phyloP scores from a whole-genome alignment of 2,329 filamentous ascomycete genomes.

The Grosmannia serpens region DNA sequence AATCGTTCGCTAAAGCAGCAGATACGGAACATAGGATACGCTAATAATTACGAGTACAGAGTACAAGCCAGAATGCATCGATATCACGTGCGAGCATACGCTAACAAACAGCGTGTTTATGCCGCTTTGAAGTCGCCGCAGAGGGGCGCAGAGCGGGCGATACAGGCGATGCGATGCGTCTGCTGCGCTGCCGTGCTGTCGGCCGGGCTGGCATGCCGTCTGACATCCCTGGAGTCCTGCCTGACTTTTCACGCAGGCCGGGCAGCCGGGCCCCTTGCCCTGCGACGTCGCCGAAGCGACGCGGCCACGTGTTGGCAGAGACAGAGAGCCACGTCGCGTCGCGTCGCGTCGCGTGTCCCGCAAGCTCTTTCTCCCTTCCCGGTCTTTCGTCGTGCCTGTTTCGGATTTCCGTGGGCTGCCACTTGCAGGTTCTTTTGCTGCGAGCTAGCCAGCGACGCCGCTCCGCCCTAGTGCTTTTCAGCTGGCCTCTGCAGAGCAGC shows the following conservation, averaged over 20 bases:
- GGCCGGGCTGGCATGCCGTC: background rate
- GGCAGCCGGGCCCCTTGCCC: background rate
- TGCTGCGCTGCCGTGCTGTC: background rate
- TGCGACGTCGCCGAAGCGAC: background rate
- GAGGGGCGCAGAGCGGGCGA: background rate
- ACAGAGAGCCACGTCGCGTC: slow-evolving; percentile 4
- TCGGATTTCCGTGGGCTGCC: background rate
- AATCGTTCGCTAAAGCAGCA: background rate
- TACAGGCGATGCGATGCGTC: background rate
- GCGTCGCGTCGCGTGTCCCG: slow-evolving; percentile 8
- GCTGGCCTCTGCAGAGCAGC: background rate
- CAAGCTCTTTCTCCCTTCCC: too few relatives aligned
- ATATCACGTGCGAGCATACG: background rate
- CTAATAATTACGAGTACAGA: too few relatives aligned
- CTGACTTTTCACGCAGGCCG: background rate
- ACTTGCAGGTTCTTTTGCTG: background rate
- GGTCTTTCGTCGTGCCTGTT: too few relatives aligned
- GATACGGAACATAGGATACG: background rate
- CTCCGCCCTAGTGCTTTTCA: background rate
- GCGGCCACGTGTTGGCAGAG: background rate
- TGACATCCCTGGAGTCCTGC: background rate
- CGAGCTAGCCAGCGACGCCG: background rate
- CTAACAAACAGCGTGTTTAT: background rate
- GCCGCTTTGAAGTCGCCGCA: too few relatives aligned
- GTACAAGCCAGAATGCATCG: background rate